Base-by-base conservation (phyloP, 371 early-diverging fungal species). In the Mucor lusitanicus region DNA sequence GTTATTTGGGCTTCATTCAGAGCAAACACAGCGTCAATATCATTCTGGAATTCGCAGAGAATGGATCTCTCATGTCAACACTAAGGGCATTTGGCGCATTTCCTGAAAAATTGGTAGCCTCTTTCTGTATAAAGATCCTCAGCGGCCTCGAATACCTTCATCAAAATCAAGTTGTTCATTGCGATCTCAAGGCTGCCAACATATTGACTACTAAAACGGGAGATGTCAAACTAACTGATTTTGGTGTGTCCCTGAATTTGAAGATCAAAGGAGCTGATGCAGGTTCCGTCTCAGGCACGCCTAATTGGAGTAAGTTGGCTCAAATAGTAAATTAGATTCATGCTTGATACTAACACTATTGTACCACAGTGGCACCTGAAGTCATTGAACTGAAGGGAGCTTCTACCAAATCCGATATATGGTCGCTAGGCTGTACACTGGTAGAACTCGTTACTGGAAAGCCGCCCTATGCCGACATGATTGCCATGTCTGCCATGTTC, bases 121-220 rank as follows among this genome's bases (percentile, higher is more conserved):
- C 94, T 0, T 99, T 97, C 77, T 91, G 94, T 33, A 85, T 88
- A 46, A 97, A 98, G 78, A 94, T 97, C 11, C 82, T 98, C 13
- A 88, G 92, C 35, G 99, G 94, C 0, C 87, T 99, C 25, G 84
- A 90, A 3, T 99, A 97, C 76, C 84, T 99, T 39, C 99, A 99
- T 71, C 88, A 88, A 1, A 92, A 95, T 70, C 88, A 87, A 64
- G 91, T 93, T 0, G 93, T 93, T 3, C 99, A 99, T 80, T 90
- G 99, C 61, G 99, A 99, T 82, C 78, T 99, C 59, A 99, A 99
- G 75, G 95, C 95, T 2, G 96, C 95, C 77, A 98, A 98, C 74
- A 95, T 98, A 59, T 75, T 98, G 64, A 92, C 96, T 0, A 98
- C 97, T 15, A 97, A 97, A 71, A 90, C 93, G 27, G 98, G 97